Evolutionary conservation across 139 green algal genomes (phyloP), one percentile per base, ranked within the genome.

Genomic region (Haematococcus lacustris): DNA sequence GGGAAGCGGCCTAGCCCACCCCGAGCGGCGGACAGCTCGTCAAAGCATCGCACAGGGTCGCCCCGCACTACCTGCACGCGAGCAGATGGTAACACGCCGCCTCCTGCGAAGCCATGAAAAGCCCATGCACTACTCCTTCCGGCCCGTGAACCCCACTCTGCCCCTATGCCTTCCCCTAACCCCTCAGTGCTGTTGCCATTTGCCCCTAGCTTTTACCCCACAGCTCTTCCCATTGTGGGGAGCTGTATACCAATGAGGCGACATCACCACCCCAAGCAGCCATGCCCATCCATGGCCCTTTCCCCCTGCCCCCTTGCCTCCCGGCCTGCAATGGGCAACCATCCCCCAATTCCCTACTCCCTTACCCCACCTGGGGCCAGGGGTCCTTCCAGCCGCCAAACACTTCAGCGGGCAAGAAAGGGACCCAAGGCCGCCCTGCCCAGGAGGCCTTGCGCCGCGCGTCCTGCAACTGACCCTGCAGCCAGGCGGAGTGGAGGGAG

Each of bases 1-100:
- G 85, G 86, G 73, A 97, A 97, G 13, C 92, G 78, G 0, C 92
- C 92, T 47, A 97, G 71, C 1, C 33, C 70, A 0, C 92, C 92
- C 3, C 73, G 41, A 2, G 91, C 87, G 35, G 88, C 88, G 25
- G 80, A 80, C 7, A 92, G 59, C 75, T 97, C 92, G 61, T 88
- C 81, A 71, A 93, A 96, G 0, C 17, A 34, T 0, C 26, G 41
- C 37, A 91, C 85, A 30, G 40, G 69, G 73, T 91, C 87, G 3
- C 79, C 79, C 3, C 76, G 51, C 71, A 85, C 78, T 37, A 43
- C 71, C 73, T 80, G 62, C 43, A 68, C 30, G 33, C 43, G 33
- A n/a, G 38, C n/a, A n/a, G n/a, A n/a, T n/a, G n/a, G n/a, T n/a
- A n/a, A n/a, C n/a, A n/a, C n/a, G n/a, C n/a, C 47, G 21, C 13